Base-by-base conservation (phyloP, 2,329 filamentous ascomycete species). In the Epichloe baconii region DNA sequence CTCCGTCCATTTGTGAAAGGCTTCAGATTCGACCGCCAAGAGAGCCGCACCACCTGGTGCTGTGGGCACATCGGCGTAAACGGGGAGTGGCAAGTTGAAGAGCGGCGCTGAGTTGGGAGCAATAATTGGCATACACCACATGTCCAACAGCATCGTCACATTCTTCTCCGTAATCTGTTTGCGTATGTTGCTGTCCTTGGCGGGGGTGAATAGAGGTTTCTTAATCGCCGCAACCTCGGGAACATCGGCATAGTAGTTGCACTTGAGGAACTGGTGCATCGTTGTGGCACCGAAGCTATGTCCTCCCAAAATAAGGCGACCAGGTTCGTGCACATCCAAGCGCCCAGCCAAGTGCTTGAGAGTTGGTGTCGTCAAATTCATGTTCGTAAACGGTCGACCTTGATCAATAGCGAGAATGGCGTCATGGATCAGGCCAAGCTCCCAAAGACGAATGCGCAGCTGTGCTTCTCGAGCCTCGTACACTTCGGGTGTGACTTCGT, bases 281-380 rank as follows among this genome's bases (percentile, higher is more conserved):
- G 85, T 88, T 1, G 86, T 78, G 1, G 82, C 84, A 21, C 88
- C 88, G 57, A 94, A 94, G 17, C 83, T 88, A 65, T 95, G 88
- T 4, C 88, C 88, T 0, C 78, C 79, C 62, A 86, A 91, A 42
- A 83, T 78, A 44, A 94, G 80, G 49, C 76, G 79, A 1, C 88
- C 88, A 0, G 86, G 86, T 8, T 77, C 73, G 53, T 83, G 79
- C 4, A 94, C 75, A 55, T 86, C 76, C 45, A 93, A 73, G 50
- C 69, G 70, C n/a, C 71, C 69, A 26, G 71, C 65, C 53, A 94
- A 84, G 60, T 78, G 76, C 11, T 68, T 64, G 0, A 91, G 69
- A 3, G 79, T 64, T 0, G 66, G 61, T 0, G 66, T 69, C 0
- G 71, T 72, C 2, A 70, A 64, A 57, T 82, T 80, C 37, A 83